Base-by-base conservation (phyloP, 768 basidiomycete species). In the Mycena epipterygia region DNA sequence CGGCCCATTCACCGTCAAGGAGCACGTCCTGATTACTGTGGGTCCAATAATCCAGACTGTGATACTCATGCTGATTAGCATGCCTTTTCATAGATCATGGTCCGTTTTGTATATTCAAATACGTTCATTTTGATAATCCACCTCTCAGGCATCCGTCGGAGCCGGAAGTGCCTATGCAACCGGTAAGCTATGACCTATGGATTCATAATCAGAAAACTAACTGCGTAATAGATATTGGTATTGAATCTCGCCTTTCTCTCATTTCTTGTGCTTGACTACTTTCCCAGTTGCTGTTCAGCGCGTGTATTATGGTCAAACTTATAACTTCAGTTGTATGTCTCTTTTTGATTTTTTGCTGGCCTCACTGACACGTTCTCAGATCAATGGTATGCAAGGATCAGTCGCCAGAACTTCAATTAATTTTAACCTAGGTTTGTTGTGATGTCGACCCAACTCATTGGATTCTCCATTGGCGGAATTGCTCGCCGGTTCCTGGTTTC, bases 391-490 rank as follows among this genome's bases (percentile, higher is more conserved):
- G 46, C 16, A 33, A 35, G 2, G 2, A 37, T 27, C 13, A 41
- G 13, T 16, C 27, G 19, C 6, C 23, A 30, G 3, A 32, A 21
- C n/a, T 37, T 0, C 23, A n/a, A 5, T 19, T 60, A 19, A 66
- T 13, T 53, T 0, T 5, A 25, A 35, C 7, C 0, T 39, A 68
- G 67, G 90, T 88, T 94, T 79, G 81, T 94, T 25, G 91, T 95
- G 29, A 89, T 94, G 81, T 91, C 89, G 33, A 90, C 90, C 1
- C 91, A 92, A 75, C 81, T 94, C 63, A 93, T 95, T 62, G 93
- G 95, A 16, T 95, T 95, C 83, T 94, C 93, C 5, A 89, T 95
- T 64, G 94, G 94, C 83, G 76, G 89, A 74, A 73, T 95, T 84
- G 72, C 88, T 8, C 89, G 91, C 33, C 90, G 94, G 14, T 95